phyloP scores from a whole-genome alignment of 2,329 filamentous ascomycete species.

The Colletotrichum australisinense region DNA sequence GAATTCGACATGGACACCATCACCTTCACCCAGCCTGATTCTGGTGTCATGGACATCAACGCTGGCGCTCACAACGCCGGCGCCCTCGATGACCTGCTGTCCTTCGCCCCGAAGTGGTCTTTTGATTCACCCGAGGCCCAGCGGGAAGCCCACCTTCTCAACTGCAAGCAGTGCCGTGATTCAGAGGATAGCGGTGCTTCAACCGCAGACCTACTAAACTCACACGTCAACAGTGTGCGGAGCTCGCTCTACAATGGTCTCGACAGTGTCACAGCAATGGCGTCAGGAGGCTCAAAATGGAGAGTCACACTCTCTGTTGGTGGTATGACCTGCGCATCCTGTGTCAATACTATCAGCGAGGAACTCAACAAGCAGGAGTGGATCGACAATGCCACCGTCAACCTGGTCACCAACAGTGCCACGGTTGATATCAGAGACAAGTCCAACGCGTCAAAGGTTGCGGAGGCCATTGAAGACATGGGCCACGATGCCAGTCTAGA shows the following conservation, averaged over 20 bases:
- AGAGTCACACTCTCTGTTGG: conserved; percentile 69
- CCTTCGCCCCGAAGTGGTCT: conserved; percentile 17
- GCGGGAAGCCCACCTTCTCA: conserved; percentile 50
- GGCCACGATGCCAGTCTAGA: conserved; percentile 75
- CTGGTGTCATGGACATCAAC: conserved; percentile 35
- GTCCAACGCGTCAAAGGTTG: conserved; percentile 46
- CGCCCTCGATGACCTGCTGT: conserved; percentile 38
- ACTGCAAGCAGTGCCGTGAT: conserved; percentile 55
- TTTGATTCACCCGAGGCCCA: conserved; percentile 32
- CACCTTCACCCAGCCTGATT: conserved; percentile 38
- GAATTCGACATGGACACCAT: conserved; percentile 39
- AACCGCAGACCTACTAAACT: not conserved
- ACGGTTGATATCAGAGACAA: conserved; percentile 63
- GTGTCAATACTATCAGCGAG: conserved; percentile 71
- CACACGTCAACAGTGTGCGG: conserved; percentile 2
- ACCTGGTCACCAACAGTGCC: conserved; percentile 75
- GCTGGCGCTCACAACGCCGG: conserved; percentile 32
- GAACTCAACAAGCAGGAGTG: conserved; percentile 68
- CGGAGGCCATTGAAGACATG: conserved; percentile 67
- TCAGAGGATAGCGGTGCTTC: conserved; percentile 31
- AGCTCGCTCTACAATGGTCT: conserved; percentile 5
- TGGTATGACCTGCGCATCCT: conserved; percentile 81
- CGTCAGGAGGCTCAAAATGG: conserved; percentile 46
- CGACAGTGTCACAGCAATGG: conserved; percentile 13
- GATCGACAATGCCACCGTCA: conserved; percentile 69